Evolutionary conservation across 2,329 filamentous ascomycete species (phyloP), one percentile per base, ranked within the genome.

Genomic region (Anthostomella pinea): DNA sequence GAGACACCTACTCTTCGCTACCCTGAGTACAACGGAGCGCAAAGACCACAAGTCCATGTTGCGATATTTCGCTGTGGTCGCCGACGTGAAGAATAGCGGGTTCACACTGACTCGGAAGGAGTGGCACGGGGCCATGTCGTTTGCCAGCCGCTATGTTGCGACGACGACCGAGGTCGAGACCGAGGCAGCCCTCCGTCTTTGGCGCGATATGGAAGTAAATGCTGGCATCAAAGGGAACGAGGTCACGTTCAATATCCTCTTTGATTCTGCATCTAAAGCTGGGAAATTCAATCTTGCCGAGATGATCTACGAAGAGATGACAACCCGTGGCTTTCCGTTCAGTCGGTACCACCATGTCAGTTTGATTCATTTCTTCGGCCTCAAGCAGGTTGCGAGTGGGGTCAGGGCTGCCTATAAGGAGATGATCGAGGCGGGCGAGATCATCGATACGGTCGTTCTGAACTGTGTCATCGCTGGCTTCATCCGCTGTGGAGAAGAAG

Each of bases 221-320:
- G 81, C 81, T 2, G 74, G 77, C 1, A 61, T 88, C 10, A 66
- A 67, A 48, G 82, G 77, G 22, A 85, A 85, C 50, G 73, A 79
- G 31, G 83, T 89, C n/a, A 95, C 91, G 0, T 94, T 98, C 63
- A 95, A 93, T 57, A 85, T 96, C 30, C 73, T 98, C 9, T 96
- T 95, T 52, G 86, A 96, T 56, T 77, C 88, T 8, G 88, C 93
- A 1, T 79, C 87, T 49, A 94, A 93, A 60, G 81, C 87, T 0
- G 85, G 86, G 24, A 93, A 94, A 55, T 95, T 85, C 48, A 70
- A 72, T 1, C 76, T 97, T 15, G 90, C 89, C 3, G 86, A 96
- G 52, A 86, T 87, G 67, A 77, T 97, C 8, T 80, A 90, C 51
- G 72, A 79, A 38, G 90, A 97, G 64, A 90, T 97, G 82, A 69